These are phyloP conservation scores for Phylloporus rhodoxanthus DNA, from an alignment of 768 basidiomycete genomes.

Conservation along the genomic window DNA sequence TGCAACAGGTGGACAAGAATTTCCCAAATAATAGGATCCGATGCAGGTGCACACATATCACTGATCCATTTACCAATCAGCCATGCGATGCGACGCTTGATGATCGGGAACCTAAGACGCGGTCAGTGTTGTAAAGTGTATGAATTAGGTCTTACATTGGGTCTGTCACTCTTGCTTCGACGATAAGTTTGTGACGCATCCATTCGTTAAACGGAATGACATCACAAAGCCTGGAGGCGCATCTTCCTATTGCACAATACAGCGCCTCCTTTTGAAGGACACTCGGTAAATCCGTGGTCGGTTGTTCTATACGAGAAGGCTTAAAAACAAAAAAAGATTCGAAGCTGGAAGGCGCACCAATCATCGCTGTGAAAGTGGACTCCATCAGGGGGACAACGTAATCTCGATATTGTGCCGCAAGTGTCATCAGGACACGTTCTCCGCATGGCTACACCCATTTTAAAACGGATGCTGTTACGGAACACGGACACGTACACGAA, in stretches of 20 bases:
- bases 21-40: conserved; percentile 69
- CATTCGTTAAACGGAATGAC: conserved; percentile 65
- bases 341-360: conserved; percentile 36
- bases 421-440: conserved; percentile 83
- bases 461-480: background rate
- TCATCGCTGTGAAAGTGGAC: conserved; percentile 52
- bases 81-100: conserved; percentile 96
- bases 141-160: conserved; percentile 41
- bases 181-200: conserved; percentile 53
- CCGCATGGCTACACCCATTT: conserved; percentile 66
- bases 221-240: conserved; percentile 55
- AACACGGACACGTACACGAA: conserved; percentile 56
- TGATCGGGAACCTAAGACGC: conserved; percentile 67
- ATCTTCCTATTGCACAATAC: conserved; percentile 87
- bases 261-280: conserved; percentile 79
- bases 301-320: conserved; percentile 32
- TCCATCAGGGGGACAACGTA: conserved; percentile 65
- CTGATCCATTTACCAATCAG: conserved; percentile 85
- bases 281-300: conserved; percentile 47
- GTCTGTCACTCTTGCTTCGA: conserved; percentile 56
- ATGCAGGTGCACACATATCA: conserved; percentile 55
- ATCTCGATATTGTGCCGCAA: conserved; percentile 63
- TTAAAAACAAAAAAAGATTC: background rate
- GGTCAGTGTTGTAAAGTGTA: conserved; percentile 1
- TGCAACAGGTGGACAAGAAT: conserved; percentile 71